These are phyloP conservation scores for Adansonia digitata DNA, from an alignment of 345 rosid species.

Conservation along the genomic window DNA sequence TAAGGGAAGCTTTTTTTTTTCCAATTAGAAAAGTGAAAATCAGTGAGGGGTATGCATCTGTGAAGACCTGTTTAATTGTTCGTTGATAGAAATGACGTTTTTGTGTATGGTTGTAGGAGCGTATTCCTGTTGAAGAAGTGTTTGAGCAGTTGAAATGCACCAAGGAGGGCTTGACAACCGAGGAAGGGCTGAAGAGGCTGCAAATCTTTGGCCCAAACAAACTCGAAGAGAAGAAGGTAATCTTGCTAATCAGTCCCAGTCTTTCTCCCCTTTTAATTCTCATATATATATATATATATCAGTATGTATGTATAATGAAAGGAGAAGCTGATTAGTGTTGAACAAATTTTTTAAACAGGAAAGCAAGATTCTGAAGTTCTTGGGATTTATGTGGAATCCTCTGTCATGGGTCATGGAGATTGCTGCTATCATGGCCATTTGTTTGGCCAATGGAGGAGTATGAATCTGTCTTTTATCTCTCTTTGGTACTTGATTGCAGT, in stretches of 20 bases:
- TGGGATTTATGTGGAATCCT: constrained; percentile 5
- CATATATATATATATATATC: no score
- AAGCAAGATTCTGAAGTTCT: neutral
- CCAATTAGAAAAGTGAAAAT: no score
- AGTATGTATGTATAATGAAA: neutral
- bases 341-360: neutral
- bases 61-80: neutral
- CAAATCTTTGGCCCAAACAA: constrained; percentile 2
- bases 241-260: neutral
- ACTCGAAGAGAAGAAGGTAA: neutral
- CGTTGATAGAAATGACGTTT: neutral
- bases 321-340: neutral
- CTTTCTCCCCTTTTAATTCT: neutral
- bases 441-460: constrained; percentile 5
- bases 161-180: neutral
- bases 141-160: neutral
- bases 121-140: neutral
- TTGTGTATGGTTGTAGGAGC: neutral
- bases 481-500: neutral
- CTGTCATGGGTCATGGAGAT: constrained; percentile 58
- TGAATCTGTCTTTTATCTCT: neutral
- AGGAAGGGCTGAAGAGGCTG: neutral
- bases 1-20: no score
- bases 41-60: no score
- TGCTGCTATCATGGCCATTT: constrained; percentile 70